Conservation (phyloP, 2,329 filamentous ascomycete genomes). For the Clonostachys rosea region DNA sequence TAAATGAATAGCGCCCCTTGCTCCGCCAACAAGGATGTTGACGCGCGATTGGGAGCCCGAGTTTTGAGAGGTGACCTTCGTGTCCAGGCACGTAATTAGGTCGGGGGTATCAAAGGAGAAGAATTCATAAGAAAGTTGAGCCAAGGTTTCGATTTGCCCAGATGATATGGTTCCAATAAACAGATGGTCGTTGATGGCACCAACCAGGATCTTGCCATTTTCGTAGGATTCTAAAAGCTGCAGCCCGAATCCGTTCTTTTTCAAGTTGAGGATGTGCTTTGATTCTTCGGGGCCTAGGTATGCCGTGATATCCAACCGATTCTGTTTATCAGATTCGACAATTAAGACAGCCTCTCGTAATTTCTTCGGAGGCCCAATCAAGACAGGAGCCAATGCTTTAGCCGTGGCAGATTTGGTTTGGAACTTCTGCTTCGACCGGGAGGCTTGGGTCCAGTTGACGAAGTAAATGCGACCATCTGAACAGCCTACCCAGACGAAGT, state of each 20-base stretch:
- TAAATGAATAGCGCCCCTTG: conserved; percentile 72
- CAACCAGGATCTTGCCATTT: conserved; percentile 51
- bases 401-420: conserved; percentile 34
- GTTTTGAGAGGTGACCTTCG: conserved; percentile 33
- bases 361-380: conserved; percentile 26
- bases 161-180: conserved; percentile 23
- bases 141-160: conserved; percentile 10
- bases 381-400: conserved; percentile 37
- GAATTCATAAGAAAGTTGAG: conserved; percentile 43
- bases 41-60: conserved; percentile 34
- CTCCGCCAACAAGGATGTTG: conserved; percentile 76
- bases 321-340: conserved; percentile 32
- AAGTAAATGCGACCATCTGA: conserved; percentile 52
- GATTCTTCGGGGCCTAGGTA: conserved; percentile 31
- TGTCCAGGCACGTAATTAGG: conserved; percentile 62
- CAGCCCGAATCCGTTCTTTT: conserved; percentile 25
- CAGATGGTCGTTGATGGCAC: conserved; percentile 27
- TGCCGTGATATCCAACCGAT: conserved; percentile 33
- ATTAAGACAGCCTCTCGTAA: conserved; percentile 40
- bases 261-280: conserved; percentile 28
- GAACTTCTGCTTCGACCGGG: conserved; percentile 27
- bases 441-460: conserved; percentile 48
- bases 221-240: conserved; percentile 41
- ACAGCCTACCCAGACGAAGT: conserved; percentile 55
- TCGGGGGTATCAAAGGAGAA: conserved; percentile 56